phyloP scores from a whole-genome alignment of 1,139 yeast species.

The Taphrina sp. region DNA sequence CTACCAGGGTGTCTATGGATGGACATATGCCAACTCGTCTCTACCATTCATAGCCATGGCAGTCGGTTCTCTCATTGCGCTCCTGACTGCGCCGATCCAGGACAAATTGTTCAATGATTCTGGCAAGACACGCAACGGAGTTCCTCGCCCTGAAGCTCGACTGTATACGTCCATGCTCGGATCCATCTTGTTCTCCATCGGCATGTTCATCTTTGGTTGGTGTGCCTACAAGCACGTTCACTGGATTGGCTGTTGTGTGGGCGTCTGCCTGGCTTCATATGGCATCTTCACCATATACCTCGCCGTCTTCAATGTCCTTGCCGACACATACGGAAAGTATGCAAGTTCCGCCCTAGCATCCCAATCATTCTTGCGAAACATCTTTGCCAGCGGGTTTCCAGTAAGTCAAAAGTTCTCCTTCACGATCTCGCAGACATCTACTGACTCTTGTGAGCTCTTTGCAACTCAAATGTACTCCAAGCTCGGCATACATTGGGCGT shows the following conservation, averaged over 20 bases:
- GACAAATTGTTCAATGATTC: slow-evolving; percentile 11
- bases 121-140: slow-evolving; percentile 52
- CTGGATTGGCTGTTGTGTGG: slow-evolving; percentile 31
- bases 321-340: slow-evolving; percentile 71
- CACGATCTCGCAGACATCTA: no score
- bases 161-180: slow-evolving; percentile 71
- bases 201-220: slow-evolving; percentile 84
- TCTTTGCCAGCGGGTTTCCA: slow-evolving; percentile 69
- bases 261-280: slow-evolving; percentile 22
- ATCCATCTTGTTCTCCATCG: slow-evolving; percentile 62
- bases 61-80: slow-evolving; percentile 59
- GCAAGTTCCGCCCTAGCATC: slow-evolving; percentile 93
- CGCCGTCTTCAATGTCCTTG: slow-evolving; percentile 51
- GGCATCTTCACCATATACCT: slow-evolving; percentile 33
- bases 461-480: slow-evolving; percentile 15
- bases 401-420: slow-evolving; percentile 40
- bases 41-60: slow-evolving; percentile 55
- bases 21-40: slow-evolving; percentile 67
- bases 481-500: slow-evolving; percentile 31
- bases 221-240: slow-evolving; percentile 47
- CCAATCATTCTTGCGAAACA: slow-evolving; percentile 78
- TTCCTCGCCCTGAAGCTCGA: slow-evolving; percentile 75
- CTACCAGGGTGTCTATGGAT: slow-evolving; percentile 64
- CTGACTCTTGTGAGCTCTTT: no score
- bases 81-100: slow-evolving; percentile 34